A percentile compares a stretch with the other conserved stretches of the same genome.
phyloP scores from a whole-genome alignment of 2,329 filamentous ascomycete genomes.

The Xylariales sp. region DNA sequence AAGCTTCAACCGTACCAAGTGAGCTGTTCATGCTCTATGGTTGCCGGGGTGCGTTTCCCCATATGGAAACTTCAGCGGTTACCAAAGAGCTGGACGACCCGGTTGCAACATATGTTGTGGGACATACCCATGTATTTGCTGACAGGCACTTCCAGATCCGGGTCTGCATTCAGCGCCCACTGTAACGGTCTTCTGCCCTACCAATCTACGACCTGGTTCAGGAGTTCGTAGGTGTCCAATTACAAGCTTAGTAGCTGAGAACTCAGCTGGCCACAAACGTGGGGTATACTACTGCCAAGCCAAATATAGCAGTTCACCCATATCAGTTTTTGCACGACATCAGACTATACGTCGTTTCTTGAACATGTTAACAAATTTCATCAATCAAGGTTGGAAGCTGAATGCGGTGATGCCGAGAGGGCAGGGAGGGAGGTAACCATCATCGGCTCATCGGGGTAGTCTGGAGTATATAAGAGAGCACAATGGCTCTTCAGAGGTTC shows the following conservation, averaged over 20 bases:
- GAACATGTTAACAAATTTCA: background rate
- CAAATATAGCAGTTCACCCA: background rate
- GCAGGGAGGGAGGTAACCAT: background rate
- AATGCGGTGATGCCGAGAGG: background rate
- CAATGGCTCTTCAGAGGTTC: background rate
- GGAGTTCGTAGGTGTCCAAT: background rate
- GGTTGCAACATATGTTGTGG: background rate
- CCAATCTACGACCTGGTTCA: background rate
- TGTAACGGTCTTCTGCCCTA: constrained; percentile 9
- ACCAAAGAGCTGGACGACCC: constrained; percentile 15
- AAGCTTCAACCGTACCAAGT: background rate
- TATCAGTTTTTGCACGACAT: background rate
- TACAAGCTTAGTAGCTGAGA: background rate
- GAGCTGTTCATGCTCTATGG: background rate
- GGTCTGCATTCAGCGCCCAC: background rate
- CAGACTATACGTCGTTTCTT: background rate
- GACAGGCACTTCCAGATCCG: constrained; percentile 11
- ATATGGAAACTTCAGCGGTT: constrained; percentile 4
- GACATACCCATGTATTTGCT: constrained; percentile 9
- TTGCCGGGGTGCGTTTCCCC: constrained; percentile 2
- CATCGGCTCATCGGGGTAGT: background rate
- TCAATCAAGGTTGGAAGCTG: constrained; percentile 10
- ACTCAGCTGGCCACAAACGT: constrained; percentile 19
- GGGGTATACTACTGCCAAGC: constrained; percentile 14
- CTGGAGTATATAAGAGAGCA: constrained; percentile 23